Evolutionary conservation across 192 early-diverging fungal genomes (phyloP).

Genomic region (Neocallimastix lanati): DNA sequence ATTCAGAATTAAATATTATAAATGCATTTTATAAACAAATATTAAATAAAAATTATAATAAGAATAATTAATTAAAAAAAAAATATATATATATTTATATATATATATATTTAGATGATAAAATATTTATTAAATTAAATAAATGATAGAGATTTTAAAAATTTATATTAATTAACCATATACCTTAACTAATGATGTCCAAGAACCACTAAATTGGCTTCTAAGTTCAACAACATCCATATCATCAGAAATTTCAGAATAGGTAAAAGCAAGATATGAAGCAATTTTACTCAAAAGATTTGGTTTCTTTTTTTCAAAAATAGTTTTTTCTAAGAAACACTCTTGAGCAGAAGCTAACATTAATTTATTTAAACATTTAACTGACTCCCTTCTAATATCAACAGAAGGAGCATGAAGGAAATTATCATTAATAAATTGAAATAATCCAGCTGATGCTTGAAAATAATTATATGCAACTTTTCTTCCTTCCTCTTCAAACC

Average conservation of each 20-base stretch:
- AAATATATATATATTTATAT: neutral
- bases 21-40: no score
- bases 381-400: conserved; percentile 76
- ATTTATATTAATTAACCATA: no score
- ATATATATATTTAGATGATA: no score
- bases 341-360: conserved; percentile 96
- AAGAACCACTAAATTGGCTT: neutral
- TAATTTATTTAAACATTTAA: conserved; percentile 61
- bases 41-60: no score
- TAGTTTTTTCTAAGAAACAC: conserved; percentile 66
- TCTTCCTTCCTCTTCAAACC: conserved; percentile 49
- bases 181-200: neutral
- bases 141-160: no score
- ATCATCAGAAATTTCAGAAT: neutral
- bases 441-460: conserved; percentile 83
- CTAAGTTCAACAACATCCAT: neutral
- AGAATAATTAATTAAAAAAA: no score
- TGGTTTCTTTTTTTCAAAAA: conserved; percentile 75
- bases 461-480: conserved; percentile 79
- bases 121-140: no score
- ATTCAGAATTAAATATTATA: no score
- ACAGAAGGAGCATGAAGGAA: conserved; percentile 89
- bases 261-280: conserved; percentile 17
- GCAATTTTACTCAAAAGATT: conserved; percentile 79
- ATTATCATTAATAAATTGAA: conserved; percentile 91